Conservation (phyloP, 2,329 filamentous ascomycete genomes). For the Geosmithia putterillii region DNA sequence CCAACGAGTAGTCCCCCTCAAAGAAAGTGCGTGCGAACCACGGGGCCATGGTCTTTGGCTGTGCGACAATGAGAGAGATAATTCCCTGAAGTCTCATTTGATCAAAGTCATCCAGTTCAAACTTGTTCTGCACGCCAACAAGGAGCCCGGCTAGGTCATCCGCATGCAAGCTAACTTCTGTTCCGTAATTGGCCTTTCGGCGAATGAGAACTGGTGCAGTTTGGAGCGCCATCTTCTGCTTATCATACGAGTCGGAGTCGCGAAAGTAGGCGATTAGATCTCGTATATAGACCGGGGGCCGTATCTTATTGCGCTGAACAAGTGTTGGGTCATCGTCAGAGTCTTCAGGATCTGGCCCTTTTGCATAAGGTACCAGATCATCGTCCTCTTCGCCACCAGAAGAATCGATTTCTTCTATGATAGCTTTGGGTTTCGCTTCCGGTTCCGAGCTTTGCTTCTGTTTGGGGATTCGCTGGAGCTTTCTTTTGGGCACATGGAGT, state of each 20-base stretch:
- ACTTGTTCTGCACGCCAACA: constrained; percentile 74
- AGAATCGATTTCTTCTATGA: constrained; percentile 52
- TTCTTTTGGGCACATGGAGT: constrained; percentile 7
- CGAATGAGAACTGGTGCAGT: constrained; percentile 73
- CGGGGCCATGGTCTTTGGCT: constrained; percentile 65
- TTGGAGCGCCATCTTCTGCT: constrained; percentile 65
- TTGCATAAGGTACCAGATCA: constrained; percentile 66
- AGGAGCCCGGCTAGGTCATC: constrained; percentile 69
- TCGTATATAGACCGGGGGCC: constrained; percentile 79
- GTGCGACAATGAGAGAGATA: constrained; percentile 66
- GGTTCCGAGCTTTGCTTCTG: constrained; percentile 15
- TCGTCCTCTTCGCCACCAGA: constrained; percentile 47
- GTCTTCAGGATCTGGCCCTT: constrained; percentile 81
- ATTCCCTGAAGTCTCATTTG: constrained; percentile 67
- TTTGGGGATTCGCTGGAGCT: constrained; percentile 9
- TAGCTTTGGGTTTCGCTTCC: constrained; percentile 24
- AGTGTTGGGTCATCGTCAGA: constrained; percentile 88
- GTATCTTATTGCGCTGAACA: constrained; percentile 70
- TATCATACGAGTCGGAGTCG: constrained; percentile 74
- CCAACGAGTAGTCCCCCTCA: constrained; percentile 80
- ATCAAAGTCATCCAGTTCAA: constrained; percentile 67
- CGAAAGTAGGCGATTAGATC: constrained; percentile 70
- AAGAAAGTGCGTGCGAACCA: constrained; percentile 84
- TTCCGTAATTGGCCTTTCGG: constrained; percentile 78
- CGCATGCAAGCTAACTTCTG: constrained; percentile 73